A percentile compares a stretch with the other conserved stretches of the same genome.
These are phyloP conservation scores for Daucus carota DNA, from an alignment of 129 eudicot species.

Conservation along the genomic window DNA sequence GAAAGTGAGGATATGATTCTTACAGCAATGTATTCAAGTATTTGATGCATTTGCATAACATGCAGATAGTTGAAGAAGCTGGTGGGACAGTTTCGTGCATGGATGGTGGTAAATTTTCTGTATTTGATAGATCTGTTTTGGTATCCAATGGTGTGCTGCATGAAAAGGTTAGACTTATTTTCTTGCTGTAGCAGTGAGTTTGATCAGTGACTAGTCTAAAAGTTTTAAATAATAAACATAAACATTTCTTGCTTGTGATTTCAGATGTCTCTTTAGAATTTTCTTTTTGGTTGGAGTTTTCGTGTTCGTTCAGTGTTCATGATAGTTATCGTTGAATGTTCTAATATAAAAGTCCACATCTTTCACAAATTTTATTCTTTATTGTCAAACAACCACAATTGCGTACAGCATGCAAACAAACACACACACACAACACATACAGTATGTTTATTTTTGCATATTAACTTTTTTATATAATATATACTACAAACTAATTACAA, in stretches of 20 bases:
- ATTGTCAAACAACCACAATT: neutral
- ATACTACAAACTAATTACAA: neutral
- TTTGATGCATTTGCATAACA: neutral
- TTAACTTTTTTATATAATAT: neutral
- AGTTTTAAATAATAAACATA: neutral
- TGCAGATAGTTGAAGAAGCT: conserved; percentile 97
- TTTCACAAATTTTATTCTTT: neutral
- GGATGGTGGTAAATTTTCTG: conserved; percentile 80
- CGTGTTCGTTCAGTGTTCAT: neutral
- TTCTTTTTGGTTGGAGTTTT: neutral
- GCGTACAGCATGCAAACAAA: neutral
- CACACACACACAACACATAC: neutral
- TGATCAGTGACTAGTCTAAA: neutral
- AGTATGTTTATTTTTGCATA: neutral
- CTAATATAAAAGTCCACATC: neutral
- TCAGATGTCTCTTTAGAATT: neutral
- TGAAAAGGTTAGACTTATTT: conserved; percentile 50
- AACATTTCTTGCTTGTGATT: neutral
- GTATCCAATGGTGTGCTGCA: conserved; percentile 84
- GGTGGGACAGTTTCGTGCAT: conserved; percentile 90
- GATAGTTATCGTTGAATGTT: neutral
- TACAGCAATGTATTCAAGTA: neutral
- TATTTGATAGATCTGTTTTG: conserved; percentile 87
- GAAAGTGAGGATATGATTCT: neutral
- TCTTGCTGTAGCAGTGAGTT: neutral